Base-by-base conservation (phyloP, 192 early-diverging fungal genomes). In the Coemansia furcata region DNA sequence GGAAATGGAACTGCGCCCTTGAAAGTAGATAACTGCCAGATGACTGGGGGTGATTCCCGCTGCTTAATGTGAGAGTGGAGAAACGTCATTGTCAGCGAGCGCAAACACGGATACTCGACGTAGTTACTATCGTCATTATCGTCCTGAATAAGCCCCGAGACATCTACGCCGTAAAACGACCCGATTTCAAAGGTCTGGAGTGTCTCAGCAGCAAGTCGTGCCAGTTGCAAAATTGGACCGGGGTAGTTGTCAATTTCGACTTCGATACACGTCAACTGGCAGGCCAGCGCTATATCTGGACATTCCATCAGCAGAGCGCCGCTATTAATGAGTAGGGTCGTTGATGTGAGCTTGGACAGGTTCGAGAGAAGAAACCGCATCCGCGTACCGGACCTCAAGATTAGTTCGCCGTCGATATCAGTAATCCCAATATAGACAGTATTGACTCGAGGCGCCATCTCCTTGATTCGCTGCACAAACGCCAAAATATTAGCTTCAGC, bases 1-100 rank as follows among this genome's bases (percentile, higher is more conserved):
- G 65, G 65, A 66, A 66, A 66, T 29, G 65, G 65, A 7, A 40
- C 38, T 30, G 37, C 52, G 15, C 39, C 37, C 6, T 7, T 43
- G 17, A 39, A 38, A 10, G 26, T 26, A 9, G 23, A 12, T 1
- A 30, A 30, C 1, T 26, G 49, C 26, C 37, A 7, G 7, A 10
- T 8, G 6, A 8, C 9, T 3, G 5, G n/a, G n/a, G n/a, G 11
- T 38, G 23, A 26, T 26, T 26, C 23, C 23, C 1, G 23, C 37
- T 7, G 37, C 37, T 1, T 38, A 38, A 7, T 10, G 7, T 10
- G 37, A 38, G 37, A 7, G 37, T 38, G 37, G 6, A 29, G 1
- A 12, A 6, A 12, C 1, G 11, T 8, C 14, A 65, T 12, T 10
- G 36, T 21, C 10, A 65, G 19, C 9, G 21, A 14, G 26, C 21